phyloP scores from a whole-genome alignment of 306 rosid species.

The Prunus mume region DNA sequence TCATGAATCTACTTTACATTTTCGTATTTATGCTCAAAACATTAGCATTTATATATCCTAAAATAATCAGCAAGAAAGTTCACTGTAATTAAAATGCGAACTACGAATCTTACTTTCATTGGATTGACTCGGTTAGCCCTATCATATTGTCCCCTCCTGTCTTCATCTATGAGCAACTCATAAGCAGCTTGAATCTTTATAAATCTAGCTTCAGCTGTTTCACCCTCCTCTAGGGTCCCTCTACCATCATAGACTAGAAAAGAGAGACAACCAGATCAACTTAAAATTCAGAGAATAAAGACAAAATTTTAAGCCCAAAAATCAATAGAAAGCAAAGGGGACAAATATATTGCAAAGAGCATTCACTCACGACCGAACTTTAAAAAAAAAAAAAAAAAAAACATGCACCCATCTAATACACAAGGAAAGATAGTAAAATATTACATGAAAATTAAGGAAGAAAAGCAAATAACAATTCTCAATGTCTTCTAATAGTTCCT shows the following conservation, averaged over 20 bases:
- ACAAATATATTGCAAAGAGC: background rate
- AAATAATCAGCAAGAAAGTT: background rate
- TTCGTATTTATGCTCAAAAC: background rate
- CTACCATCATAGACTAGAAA: conserved; percentile 73
- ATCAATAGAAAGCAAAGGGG: background rate
- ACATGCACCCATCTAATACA: background rate
- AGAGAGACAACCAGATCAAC: conserved; percentile 10
- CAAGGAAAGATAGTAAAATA: background rate
- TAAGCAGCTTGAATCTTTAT: conserved; percentile 98
- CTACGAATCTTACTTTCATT: conserved; percentile 66
- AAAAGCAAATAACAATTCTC: background rate
- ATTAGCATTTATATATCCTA: background rate
- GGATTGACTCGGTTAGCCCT: conserved; percentile 81
- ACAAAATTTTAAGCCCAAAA: conserved; percentile 3
- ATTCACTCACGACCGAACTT: background rate
- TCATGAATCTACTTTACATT: background rate
- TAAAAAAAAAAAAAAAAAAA: background rate
- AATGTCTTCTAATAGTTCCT: background rate
- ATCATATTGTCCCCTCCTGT: conserved; percentile 72
- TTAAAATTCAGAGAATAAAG: background rate
- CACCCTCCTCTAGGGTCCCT: conserved; percentile 92
- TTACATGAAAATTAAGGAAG: background rate
- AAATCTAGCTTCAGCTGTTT: conserved; percentile 91
- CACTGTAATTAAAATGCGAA: background rate
- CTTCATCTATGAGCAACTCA: conserved; percentile 70